phyloP scores from a whole-genome alignment of 768 basidiomycete genomes.

The Ramaria sp. region DNA sequence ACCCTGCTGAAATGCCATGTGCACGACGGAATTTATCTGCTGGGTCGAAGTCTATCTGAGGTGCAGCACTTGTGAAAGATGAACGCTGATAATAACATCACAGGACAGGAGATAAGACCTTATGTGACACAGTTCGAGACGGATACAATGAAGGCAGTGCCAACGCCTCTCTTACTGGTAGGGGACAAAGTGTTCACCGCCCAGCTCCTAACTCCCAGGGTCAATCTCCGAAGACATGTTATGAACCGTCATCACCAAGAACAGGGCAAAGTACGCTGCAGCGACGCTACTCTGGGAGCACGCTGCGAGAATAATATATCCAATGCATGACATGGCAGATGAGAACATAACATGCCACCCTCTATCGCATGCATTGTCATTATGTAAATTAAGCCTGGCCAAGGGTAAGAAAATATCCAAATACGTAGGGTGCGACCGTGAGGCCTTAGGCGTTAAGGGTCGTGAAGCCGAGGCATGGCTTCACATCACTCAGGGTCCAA shows the following conservation, averaged over 20 bases:
- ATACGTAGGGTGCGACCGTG: slow-evolving; percentile 45
- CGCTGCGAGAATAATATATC: slow-evolving; percentile 46
- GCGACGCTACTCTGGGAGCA: slow-evolving; percentile 39
- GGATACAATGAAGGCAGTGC: slow-evolving; percentile 50
- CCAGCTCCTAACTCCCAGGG: slow-evolving; percentile 38
- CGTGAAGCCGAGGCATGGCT: slow-evolving; percentile 36
- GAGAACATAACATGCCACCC: slow-evolving; percentile 48
- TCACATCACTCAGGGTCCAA: neutral
- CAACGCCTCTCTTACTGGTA: slow-evolving; percentile 49
- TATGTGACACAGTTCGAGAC: slow-evolving; percentile 50
- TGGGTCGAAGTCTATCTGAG: slow-evolving; percentile 47
- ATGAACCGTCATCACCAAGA: slow-evolving; percentile 48
- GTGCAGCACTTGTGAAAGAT: slow-evolving; percentile 31
- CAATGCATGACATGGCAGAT: slow-evolving; percentile 33
- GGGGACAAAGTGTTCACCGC: slow-evolving; percentile 49
- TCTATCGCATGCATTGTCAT: slow-evolving; percentile 41
- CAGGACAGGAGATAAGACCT: slow-evolving; percentile 11
- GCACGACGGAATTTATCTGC: slow-evolving; percentile 40
- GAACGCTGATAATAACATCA: neutral
- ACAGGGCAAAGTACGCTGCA: slow-evolving; percentile 47
- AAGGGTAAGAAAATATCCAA: slow-evolving; percentile 46
- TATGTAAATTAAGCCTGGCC: slow-evolving; percentile 45
- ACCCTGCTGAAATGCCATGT: slow-evolving; percentile 47
- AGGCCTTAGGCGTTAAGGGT: slow-evolving; percentile 48
- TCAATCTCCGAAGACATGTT: too few relatives aligned